These are phyloP conservation scores for Lolium rigidum DNA, from an alignment of 176 grass and related monocot genomes.

Conservation along the genomic window DNA sequence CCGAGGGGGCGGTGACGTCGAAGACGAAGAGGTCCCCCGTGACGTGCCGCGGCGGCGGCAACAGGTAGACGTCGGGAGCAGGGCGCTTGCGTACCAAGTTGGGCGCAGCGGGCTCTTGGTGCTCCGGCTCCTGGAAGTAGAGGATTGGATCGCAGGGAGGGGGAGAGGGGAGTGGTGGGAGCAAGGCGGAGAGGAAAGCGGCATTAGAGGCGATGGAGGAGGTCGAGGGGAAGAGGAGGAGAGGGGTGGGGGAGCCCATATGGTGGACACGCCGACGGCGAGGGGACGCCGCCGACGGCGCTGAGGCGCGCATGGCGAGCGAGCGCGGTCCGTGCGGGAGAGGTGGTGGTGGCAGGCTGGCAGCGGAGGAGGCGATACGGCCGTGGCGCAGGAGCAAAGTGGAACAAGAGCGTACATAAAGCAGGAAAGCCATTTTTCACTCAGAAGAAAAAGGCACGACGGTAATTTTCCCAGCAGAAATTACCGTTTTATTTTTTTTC, in stretches of 20 bases:
- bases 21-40: slow-evolving; percentile 38
- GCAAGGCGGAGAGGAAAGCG: slow-evolving; percentile 27
- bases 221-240: slow-evolving; percentile 56
- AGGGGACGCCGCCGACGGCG: slow-evolving; percentile 44
- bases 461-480: no score
- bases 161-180: slow-evolving; percentile 23
- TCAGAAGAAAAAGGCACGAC: not conserved
- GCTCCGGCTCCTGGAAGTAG: slow-evolving; percentile 45
- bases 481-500: no score
- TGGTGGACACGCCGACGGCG: slow-evolving; percentile 45
- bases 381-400: not conserved
- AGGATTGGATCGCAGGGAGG: slow-evolving; percentile 22
- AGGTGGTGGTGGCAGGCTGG: not conserved
- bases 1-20: slow-evolving; percentile 24
- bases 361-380: not conserved
- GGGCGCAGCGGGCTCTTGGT: not conserved
- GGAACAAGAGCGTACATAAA: slow-evolving; percentile 17
- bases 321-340: not conserved
- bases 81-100: slow-evolving; percentile 84
- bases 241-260: slow-evolving; percentile 65
- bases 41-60: slow-evolving; percentile 18
- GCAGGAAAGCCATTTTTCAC: not conserved
- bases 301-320: slow-evolving; percentile 40
- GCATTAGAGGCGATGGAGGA: slow-evolving; percentile 36
- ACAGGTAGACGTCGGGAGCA: slow-evolving; percentile 37